phyloP scores from a whole-genome alignment of 2,329 filamentous ascomycete genomes.

The Chaetothyriales sp. region DNA sequence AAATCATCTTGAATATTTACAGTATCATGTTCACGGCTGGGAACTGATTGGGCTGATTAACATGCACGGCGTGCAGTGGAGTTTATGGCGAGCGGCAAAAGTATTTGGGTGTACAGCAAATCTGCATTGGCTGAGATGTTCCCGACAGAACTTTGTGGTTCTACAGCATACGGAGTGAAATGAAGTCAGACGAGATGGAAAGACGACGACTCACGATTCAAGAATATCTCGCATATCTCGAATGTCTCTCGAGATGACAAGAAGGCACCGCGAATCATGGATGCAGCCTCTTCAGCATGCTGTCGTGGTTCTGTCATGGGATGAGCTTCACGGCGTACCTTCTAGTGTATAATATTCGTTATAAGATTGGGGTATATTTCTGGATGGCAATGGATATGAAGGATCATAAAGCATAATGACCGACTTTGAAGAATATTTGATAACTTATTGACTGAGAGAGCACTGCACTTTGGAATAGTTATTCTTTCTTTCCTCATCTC shows the following conservation, averaged over 20 bases:
- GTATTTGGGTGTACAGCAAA: neutral
- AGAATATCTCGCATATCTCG: neutral
- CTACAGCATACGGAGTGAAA: neutral
- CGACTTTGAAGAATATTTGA: neutral
- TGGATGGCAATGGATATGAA: neutral
- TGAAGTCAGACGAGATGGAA: neutral
- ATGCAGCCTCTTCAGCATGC: neutral
- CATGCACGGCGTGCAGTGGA: neutral
- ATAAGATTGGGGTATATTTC: neutral
- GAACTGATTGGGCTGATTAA: neutral
- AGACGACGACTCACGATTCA: neutral
- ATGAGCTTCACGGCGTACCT: neutral
- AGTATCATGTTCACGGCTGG: neutral
- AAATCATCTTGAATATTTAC: neutral
- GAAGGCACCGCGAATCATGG: neutral
- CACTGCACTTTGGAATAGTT: too few species aligned
- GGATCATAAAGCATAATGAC: neutral
- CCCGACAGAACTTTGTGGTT: neutral
- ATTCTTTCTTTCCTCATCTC: neutral
- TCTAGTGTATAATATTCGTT: neutral
- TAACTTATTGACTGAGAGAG: too few species aligned
- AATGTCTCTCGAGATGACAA: neutral
- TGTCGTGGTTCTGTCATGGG: neutral
- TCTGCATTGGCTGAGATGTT: neutral
- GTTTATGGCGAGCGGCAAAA: neutral